Base-by-base conservation (phyloP, 2,329 filamentous ascomycete species). In the Aspergillus sp. region DNA sequence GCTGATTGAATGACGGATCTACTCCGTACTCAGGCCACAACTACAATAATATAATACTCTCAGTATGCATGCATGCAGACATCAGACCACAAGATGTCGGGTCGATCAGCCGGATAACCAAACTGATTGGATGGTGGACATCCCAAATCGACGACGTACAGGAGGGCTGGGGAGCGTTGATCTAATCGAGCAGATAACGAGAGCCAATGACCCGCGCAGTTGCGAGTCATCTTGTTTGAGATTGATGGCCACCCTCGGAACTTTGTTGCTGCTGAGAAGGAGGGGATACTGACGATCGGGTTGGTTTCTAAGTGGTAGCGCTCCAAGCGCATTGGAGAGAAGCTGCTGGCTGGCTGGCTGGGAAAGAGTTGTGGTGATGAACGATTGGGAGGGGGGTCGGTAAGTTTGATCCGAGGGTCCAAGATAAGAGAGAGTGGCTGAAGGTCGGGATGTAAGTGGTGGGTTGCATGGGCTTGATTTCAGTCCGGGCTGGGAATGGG, bases 321-420 rank as follows among this genome's bases (percentile, higher is more conserved):
- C 62, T 62, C 41, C 50, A 64, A 62, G 62, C 62, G 62, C 57
- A 42, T 15, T 8, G 44, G 48, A 44, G 38, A 54, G 19, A 39
- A 39, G 47, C 13, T 13, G 17, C 27, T 57, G n/a, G 32, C 23
- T 57, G 54, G 41, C 30, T 36, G 32, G 10, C 11, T 36, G 32
- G 32, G 32, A 36, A 15, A 36, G 32, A 36, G 32, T 30, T 30
- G 27, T 50, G 38, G 52, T 54, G 23, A 17, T 44, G 41, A 44
- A 44, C 21, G 17, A 44, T 44, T 15, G 19, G 41, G 44, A 30
- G 44, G 42, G 25, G 42, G 42, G 23, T 21, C 8, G 13, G 51
- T 54, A 39, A 15, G 51, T 54, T 54, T 39, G 51, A 41, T 41
- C 19, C 8, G 32, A 21, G 21, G 39, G 39, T 42, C 39, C n/a